Conservation (phyloP, 306 rosid genomes). For the Pachyrhizus erosus region DNA sequence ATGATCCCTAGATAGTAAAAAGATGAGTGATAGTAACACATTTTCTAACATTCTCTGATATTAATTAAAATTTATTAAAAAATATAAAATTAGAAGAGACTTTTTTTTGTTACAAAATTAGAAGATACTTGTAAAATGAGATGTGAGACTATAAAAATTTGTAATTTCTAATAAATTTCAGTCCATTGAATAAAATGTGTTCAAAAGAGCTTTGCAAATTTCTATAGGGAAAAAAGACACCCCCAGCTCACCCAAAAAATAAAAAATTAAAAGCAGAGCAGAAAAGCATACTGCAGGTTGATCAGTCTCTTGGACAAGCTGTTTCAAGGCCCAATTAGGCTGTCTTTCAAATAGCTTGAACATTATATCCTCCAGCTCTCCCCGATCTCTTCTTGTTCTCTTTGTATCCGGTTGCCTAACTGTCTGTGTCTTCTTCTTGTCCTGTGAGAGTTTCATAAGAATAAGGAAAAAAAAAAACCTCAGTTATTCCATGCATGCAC, state of each 20-base stretch:
- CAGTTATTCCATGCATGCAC: conserved; percentile 19
- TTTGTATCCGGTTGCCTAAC: conserved; percentile 89
- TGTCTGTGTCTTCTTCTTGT: conserved; percentile 84
- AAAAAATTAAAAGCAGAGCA: background rate
- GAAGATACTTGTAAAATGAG: background rate
- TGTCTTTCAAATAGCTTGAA: conserved; percentile 97
- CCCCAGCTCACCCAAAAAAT: too few relatives aligned
- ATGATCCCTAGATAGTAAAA: background rate
- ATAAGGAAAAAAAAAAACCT: background rate
- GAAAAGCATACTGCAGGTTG: conserved; percentile 84
- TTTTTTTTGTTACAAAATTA: too few relatives aligned
- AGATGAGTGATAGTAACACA: background rate
- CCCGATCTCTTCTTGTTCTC: conserved; percentile 98
- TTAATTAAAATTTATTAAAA: too few relatives aligned
- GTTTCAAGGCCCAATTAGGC: conserved; percentile 98
- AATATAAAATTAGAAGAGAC: too few relatives aligned
- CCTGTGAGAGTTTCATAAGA: conserved; percentile 56
- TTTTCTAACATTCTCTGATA: too few relatives aligned
- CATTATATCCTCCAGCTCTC: conserved; percentile 96
- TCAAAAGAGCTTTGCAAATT: too few relatives aligned
- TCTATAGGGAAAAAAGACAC: too few relatives aligned
- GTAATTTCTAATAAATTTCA: too few relatives aligned
- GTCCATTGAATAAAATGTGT: background rate
- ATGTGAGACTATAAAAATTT: background rate
- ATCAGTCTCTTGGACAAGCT: conserved; percentile 97